Percentiles rank a stretch among this genome's conserved stretches.
phyloP scores from a whole-genome alignment of 306 rosid genomes.

The Cicer bijugum region DNA sequence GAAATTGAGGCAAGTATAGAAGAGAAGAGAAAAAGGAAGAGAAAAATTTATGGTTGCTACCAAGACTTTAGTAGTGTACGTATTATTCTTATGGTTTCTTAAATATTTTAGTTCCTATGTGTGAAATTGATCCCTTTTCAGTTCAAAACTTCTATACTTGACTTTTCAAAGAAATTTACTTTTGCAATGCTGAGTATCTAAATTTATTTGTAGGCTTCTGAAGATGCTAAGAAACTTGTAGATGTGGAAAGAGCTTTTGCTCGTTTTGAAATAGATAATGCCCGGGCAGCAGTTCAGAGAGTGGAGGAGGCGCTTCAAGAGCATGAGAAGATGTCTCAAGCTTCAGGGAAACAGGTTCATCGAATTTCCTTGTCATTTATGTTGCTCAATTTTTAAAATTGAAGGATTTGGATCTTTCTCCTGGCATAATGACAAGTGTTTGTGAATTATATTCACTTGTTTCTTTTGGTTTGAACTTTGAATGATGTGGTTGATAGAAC shows the following conservation, averaged over 20 bases:
- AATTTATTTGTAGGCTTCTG: conserved; percentile 77
- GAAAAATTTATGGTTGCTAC: not conserved
- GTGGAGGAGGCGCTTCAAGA: conserved; percentile 91
- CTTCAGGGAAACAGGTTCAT: conserved; percentile 84
- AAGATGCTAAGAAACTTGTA: conserved; percentile 91
- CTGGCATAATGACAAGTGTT: conserved; percentile 7
- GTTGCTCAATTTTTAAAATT: not conserved
- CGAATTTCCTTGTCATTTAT: conserved; percentile 30
- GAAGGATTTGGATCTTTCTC: conserved; percentile 23
- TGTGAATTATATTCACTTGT: not conserved
- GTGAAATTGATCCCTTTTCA: conserved; percentile 3
- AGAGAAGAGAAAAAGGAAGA: too few relatives aligned
- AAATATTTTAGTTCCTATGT: not conserved
- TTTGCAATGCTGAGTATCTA: conserved; percentile 38
- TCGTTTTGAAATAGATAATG: conserved; percentile 89
- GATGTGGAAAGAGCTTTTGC: conserved; percentile 96
- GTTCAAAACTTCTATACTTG: conserved; percentile 14
- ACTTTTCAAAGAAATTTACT: conserved; percentile 17
- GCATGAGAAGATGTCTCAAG: conserved; percentile 76
- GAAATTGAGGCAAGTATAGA: too few relatives aligned
- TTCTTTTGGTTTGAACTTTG: too few relatives aligned
- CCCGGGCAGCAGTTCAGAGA: conserved; percentile 92
- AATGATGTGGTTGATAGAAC: too few relatives aligned
- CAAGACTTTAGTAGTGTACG: not conserved
- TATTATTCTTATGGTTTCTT: not conserved